Evolutionary conservation across 345 rosid genomes (phyloP).

Genomic region (Corymbia maculata): DNA sequence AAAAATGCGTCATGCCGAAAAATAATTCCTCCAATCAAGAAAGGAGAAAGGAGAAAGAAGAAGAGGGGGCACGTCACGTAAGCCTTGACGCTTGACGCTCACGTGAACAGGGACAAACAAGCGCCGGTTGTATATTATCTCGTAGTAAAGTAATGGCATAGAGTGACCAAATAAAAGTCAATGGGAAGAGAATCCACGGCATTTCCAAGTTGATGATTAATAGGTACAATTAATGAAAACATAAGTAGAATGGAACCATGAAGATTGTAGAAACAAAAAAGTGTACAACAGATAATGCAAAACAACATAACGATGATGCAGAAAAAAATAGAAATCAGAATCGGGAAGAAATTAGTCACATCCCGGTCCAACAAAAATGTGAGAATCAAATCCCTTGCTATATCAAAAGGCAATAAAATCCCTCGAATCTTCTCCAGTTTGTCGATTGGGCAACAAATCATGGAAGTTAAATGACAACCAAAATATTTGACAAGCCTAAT

Average conservation of each 20-base stretch:
- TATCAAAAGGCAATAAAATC: background rate
- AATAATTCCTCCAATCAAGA: background rate
- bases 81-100: background rate
- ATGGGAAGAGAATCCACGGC: background rate
- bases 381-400: background rate
- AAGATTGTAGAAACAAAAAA: background rate
- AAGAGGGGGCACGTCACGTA: background rate
- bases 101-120: background rate
- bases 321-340: background rate
- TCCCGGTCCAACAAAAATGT: background rate
- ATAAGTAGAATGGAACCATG: background rate
- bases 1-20: background rate
- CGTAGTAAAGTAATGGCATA: background rate
- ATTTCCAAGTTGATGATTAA: background rate
- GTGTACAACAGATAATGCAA: background rate
- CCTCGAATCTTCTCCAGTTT: background rate
- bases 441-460: background rate
- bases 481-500: background rate
- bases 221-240: background rate
- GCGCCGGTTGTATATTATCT: background rate
- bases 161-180: background rate
- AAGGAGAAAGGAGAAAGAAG: background rate
- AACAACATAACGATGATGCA: background rate
- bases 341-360: background rate
- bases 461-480: background rate